A percentile compares a stretch with the other conserved stretches of the same genome.
phyloP scores from a whole-genome alignment of 345 rosid species.

The Bretschneidera sinensis region DNA sequence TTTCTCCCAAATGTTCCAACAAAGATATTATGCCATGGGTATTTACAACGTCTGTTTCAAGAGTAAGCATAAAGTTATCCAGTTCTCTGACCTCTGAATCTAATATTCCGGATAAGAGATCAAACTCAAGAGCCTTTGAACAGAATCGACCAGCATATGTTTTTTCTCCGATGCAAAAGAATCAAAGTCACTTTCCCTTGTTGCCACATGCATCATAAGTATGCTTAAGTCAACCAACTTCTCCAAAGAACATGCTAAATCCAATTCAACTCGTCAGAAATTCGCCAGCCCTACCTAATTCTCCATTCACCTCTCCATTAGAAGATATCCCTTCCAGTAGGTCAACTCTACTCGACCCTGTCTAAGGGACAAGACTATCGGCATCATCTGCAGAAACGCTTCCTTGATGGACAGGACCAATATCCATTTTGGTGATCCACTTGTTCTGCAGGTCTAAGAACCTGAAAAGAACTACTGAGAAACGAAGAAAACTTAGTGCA shows the following conservation, averaged over 20 bases:
- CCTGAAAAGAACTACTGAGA: slow-evolving; percentile 1
- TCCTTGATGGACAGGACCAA: slow-evolving; percentile 29
- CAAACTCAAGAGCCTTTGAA: slow-evolving; percentile 61
- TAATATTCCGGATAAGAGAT: slow-evolving; percentile 60
- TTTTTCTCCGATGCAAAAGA: slow-evolving; percentile 34
- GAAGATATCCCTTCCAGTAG: slow-evolving; percentile 34
- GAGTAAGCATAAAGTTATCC: slow-evolving; percentile 36
- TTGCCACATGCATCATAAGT: slow-evolving; percentile 70
- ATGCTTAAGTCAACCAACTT: slow-evolving; percentile 64
- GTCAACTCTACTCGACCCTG: slow-evolving; percentile 45
- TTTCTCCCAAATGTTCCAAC: slow-evolving; percentile 38
- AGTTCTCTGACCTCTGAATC: slow-evolving; percentile 61
- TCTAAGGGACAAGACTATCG: slow-evolving; percentile 40
- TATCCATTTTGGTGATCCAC: slow-evolving; percentile 34
- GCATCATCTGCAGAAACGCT: slow-evolving; percentile 46
- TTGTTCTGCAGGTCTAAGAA: no score
- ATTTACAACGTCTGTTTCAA: slow-evolving; percentile 34
- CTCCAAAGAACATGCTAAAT: slow-evolving; percentile 70
- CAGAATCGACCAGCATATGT: slow-evolving; percentile 24
- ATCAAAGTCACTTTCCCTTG: slow-evolving; percentile 74
- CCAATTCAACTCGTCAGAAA: slow-evolving; percentile 62
- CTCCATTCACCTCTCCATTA: slow-evolving; percentile 40
- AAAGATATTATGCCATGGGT: slow-evolving; percentile 41
- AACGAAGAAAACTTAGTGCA: background rate
- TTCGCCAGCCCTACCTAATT: slow-evolving; percentile 37